Evolutionary conservation across 2,329 filamentous ascomycete species (phyloP).

Genomic region (Trichoderma gracile): DNA sequence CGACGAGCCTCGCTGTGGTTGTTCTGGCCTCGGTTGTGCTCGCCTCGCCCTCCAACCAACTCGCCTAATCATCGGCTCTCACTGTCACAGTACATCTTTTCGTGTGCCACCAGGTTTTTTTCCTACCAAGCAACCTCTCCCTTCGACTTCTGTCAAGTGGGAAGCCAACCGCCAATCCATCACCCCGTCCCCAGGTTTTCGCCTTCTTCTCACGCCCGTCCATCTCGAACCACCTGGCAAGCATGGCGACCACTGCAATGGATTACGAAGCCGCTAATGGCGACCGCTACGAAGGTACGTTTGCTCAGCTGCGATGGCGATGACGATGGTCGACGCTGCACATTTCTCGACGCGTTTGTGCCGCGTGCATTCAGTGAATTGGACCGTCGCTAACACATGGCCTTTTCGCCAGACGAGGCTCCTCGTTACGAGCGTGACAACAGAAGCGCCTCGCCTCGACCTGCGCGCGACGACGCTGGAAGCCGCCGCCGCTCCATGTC

Average conservation of each 20-base stretch:
- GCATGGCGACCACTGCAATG: constrained; percentile 67
- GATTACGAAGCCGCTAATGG: constrained; percentile 69
- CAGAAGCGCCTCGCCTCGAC: constrained; percentile 65
- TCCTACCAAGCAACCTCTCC: constrained; percentile 1
- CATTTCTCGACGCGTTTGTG: constrained; percentile 20
- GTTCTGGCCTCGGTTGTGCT: background rate
- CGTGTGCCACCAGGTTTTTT: constrained; percentile 25
- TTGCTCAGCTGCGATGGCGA: constrained; percentile 10
- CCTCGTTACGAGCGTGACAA: constrained; percentile 67
- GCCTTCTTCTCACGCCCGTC: constrained; percentile 24
- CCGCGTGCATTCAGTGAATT: constrained; percentile 14
- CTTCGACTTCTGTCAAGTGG: constrained; percentile 11
- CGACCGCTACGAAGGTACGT: constrained; percentile 65
- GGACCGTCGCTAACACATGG: background rate
- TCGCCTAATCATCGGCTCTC: constrained; percentile 34
- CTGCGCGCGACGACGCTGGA: constrained; percentile 60
- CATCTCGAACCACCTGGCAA: constrained; percentile 28
- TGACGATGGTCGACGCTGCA: background rate
- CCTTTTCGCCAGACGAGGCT: constrained; percentile 54
- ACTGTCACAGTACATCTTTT: constrained; percentile 29
- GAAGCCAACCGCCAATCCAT: constrained; percentile 19
- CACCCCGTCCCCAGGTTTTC: constrained; percentile 12
- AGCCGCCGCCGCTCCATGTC: constrained; percentile 63
- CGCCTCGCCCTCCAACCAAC: constrained; percentile 28
- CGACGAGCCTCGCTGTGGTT: background rate